A percentile compares a stretch with the other conserved stretches of the same genome.
Conservation (phyloP, 2,329 filamentous ascomycete species). For the Clonostachys byssicola region DNA sequence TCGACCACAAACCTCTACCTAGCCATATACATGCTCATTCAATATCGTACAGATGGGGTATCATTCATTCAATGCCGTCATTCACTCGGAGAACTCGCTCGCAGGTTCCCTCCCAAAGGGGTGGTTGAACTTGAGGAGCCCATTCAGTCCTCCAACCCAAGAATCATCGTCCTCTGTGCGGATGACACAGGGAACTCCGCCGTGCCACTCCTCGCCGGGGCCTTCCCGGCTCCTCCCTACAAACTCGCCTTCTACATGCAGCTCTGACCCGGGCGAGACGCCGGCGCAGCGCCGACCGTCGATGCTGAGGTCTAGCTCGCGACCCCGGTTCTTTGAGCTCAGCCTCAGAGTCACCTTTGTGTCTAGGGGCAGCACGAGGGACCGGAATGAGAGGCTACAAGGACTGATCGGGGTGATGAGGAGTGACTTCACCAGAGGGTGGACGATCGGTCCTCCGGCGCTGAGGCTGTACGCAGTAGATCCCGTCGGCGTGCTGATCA, state of each 20-base stretch:
- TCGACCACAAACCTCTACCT: no score
- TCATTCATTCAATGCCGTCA: background rate
- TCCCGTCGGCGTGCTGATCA: slow-evolving; percentile 89
- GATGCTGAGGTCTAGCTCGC: slow-evolving; percentile 75
- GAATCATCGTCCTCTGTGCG: slow-evolving; percentile 76
- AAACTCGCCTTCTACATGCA: slow-evolving; percentile 82
- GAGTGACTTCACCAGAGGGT: slow-evolving; percentile 84
- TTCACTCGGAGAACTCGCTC: slow-evolving; percentile 8
- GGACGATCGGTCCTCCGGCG: slow-evolving; percentile 87
- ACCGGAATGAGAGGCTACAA: slow-evolving; percentile 85
- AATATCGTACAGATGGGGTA: background rate
- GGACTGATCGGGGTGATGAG: slow-evolving; percentile 94
- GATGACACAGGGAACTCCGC: slow-evolving; percentile 91
- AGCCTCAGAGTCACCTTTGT: slow-evolving; percentile 79
- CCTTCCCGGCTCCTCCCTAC: slow-evolving; percentile 42
- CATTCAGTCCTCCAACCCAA: slow-evolving; percentile 94
- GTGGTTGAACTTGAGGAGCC: slow-evolving; percentile 94
- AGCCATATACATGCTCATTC: no score
- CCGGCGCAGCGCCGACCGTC: slow-evolving; percentile 68
- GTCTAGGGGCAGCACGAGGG: slow-evolving; percentile 82
- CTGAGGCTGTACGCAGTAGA: slow-evolving; percentile 95
- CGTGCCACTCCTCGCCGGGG: slow-evolving; percentile 50
- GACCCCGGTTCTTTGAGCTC: slow-evolving; percentile 73
- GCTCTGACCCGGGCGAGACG: slow-evolving; percentile 74
- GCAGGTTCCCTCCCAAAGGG: slow-evolving; percentile 65